Evolutionary conservation across 257 asterid genomes (phyloP), one percentile per base, ranked within the genome.

Genomic region (Voacanga thouarsii): DNA sequence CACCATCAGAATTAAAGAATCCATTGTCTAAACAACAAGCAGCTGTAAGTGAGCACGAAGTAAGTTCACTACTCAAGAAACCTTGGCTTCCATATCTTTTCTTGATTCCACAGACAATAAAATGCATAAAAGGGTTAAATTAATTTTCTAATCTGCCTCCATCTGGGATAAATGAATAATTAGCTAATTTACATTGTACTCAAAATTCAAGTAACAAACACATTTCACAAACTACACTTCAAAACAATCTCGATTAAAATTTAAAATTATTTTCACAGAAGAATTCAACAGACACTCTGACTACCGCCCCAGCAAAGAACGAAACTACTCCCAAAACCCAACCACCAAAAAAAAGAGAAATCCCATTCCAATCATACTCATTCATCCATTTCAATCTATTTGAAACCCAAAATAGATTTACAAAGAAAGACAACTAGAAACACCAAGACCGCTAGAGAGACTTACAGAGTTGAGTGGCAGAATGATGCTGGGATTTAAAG

Each of bases 401-500:
- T 24, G 49, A 56, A 30, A 67, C 41, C 72, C 53, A 75, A 69
- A 10, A 45, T 19, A 44, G 21, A 60, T 37, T 16, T 21, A 30
- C n/a, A 30, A 41, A 50, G 21, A 51, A 10, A 28, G 2, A n/a
- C 2, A 50, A 69, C 15, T 23, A 39, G n/a, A 5, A 57, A 18
- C 5, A 30, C 12, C 21, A 7, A 72, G 12, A 78, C 3, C 71
- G 26, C 55, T 16, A 12, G 15, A 45, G 45, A 60, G 63, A 82
- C 89, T 89, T 74, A 90, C 96, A 80, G 57, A 82, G 83, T 45
- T 86, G 87, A 53, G 79, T 39, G 77, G 86, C 78, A 72, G 83
- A 78, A 74, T 88, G 89, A 66, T 77, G 83, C 69, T 87, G 94
- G 55, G 87, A 82, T 86, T 87, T 93, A 80, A 89, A 87, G 85